phyloP scores from a whole-genome alignment of 2,329 filamentous ascomycete species.

The Juglanconis juglandina region DNA sequence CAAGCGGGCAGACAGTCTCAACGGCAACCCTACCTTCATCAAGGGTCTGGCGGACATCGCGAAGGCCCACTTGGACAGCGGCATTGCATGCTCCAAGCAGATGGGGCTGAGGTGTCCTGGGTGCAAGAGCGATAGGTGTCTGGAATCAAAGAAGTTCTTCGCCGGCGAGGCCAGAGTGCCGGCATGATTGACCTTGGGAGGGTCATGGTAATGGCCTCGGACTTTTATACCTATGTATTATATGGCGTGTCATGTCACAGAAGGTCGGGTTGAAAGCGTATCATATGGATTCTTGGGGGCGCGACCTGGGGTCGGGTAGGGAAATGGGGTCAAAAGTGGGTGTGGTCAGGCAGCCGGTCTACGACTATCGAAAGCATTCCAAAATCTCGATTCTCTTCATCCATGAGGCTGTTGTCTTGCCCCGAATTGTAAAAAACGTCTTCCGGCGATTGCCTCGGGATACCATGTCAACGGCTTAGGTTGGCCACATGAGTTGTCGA shows the following conservation, averaged over 20 bases:
- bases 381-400: not conserved
- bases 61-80: constrained; percentile 70
- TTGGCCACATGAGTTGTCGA: too few species aligned
- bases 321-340: not conserved
- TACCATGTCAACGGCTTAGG: too few species aligned
- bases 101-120: constrained; percentile 90
- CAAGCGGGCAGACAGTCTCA: constrained; percentile 87
- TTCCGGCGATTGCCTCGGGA: too few species aligned
- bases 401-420: too few species aligned
- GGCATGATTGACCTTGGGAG: not conserved
- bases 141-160: constrained; percentile 71
- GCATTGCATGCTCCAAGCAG: constrained; percentile 68
- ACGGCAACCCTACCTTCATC: constrained; percentile 89
- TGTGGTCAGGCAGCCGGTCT: not conserved
- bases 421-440: too few species aligned
- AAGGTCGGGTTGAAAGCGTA: not conserved
- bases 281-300: not conserved
- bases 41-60: constrained; percentile 84
- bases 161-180: constrained; percentile 27
- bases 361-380: not conserved
- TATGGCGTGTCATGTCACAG: not conserved
- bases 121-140: constrained; percentile 84
- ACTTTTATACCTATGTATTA: not conserved
- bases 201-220: not conserved
- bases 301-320: not conserved